Conservation (phyloP, 1,139 yeast species). For the Saccharomyces hybrid region DNA sequence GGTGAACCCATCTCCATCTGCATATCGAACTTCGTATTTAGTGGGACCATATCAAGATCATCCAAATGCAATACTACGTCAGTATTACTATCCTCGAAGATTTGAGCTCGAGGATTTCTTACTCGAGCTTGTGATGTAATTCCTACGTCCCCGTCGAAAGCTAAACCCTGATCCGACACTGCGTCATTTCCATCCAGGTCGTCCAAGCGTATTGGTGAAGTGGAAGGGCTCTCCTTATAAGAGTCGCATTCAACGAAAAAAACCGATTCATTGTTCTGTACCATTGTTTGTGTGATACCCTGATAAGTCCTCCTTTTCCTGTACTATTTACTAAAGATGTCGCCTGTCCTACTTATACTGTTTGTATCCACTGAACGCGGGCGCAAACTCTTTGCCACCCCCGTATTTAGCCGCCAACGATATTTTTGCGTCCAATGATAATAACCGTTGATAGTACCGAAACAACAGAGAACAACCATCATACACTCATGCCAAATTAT, state of each 20-base stretch:
- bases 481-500: background rate
- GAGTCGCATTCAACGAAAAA: background rate
- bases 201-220: background rate
- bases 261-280: background rate
- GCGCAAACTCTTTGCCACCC: background rate
- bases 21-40: constrained; percentile 9
- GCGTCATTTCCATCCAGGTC: background rate
- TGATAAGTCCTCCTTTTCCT: background rate
- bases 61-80: constrained; percentile 5
- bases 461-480: background rate
- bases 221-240: background rate
- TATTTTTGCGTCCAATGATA: background rate
- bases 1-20: constrained; percentile 10
- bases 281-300: background rate
- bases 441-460: background rate
- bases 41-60: constrained; percentile 11
- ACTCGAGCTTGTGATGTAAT: background rate
- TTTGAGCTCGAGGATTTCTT: background rate
- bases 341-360: background rate
- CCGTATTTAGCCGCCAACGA: background rate
- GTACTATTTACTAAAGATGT: background rate
- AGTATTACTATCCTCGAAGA: background rate
- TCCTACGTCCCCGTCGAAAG: background rate
- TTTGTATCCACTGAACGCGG: background rate
- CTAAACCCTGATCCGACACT: background rate